Conservation (phyloP, 306 rosid genomes). For the Boehmeria nivea region DNA sequence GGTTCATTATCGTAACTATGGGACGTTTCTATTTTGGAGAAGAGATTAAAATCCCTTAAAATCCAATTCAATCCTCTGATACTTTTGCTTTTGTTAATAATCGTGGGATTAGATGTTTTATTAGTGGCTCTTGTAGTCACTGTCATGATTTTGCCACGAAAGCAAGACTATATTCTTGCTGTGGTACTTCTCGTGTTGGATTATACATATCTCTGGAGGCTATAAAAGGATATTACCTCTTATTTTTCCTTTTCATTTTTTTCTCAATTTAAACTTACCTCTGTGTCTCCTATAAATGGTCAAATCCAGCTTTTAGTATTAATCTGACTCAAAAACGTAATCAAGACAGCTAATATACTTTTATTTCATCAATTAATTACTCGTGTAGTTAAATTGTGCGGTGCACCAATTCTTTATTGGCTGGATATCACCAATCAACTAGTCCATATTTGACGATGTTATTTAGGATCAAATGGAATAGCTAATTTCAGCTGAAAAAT, state of each 20-base stretch:
- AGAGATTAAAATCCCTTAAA: background rate
- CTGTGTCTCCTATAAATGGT: slow-evolving; percentile 8
- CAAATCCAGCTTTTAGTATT: slow-evolving; percentile 11
- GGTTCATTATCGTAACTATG: background rate
- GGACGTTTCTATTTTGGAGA: background rate
- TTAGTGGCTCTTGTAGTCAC: no score
- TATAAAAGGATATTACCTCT: background rate
- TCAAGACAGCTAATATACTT: slow-evolving; percentile 15
- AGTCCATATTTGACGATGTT: background rate
- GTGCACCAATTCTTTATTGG: background rate
- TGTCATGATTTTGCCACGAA: background rate
- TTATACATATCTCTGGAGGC: no score
- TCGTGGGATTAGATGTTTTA: no score
- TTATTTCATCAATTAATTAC: background rate
- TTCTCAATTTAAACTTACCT: background rate
- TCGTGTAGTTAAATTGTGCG: background rate
- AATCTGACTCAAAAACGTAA: background rate
- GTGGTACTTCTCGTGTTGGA: background rate
- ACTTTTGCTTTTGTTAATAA: no score
- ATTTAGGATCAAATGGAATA: slow-evolving; percentile 8
- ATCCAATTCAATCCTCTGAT: no score
- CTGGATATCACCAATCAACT: background rate
- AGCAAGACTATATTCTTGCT: no score
- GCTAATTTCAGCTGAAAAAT: no score
- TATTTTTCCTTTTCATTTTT: background rate